These are phyloP conservation scores for Zymoseptoria crescenta DNA, from an alignment of 2,329 filamentous ascomycete genomes.

Conservation along the genomic window DNA sequence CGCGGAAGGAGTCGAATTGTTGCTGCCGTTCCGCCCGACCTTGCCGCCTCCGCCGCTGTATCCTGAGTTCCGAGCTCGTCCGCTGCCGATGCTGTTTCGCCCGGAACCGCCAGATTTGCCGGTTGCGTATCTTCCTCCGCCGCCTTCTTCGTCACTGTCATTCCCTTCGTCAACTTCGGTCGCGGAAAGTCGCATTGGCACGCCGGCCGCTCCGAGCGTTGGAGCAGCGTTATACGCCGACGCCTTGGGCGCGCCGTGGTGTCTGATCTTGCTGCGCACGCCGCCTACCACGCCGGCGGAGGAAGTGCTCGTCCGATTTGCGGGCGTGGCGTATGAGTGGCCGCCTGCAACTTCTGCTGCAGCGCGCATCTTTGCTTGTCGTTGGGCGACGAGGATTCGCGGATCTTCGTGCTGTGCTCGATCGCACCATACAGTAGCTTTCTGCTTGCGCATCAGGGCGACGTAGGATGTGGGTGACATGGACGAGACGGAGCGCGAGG, in stretches of 20 bases:
- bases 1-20: constrained; percentile 45
- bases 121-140: constrained; percentile 47
- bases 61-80: constrained; percentile 35
- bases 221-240: constrained; percentile 67
- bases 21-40: constrained; percentile 35
- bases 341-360: constrained; percentile 72
- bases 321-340: constrained; percentile 27
- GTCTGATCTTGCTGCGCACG: constrained; percentile 78
- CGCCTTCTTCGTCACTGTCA: constrained; percentile 65
- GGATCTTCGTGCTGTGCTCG: constrained; percentile 88
- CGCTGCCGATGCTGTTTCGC: constrained; percentile 52
- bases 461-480: constrained; percentile 71
- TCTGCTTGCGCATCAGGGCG: constrained; percentile 90
- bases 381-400: constrained; percentile 70
- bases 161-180: constrained; percentile 80
- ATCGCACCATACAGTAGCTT: constrained; percentile 97
- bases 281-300: constrained; percentile 35
- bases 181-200: constrained; percentile 87
- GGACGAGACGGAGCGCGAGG: constrained; percentile 59
- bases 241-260: constrained; percentile 72
- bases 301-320: constrained; percentile 24
- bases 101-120: constrained; percentile 54
- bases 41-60: constrained; percentile 7
- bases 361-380: constrained; percentile 79
- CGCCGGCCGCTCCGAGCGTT: constrained; percentile 67